Percentiles rank a stretch among this genome's conserved stretches.
Conservation (phyloP, 805 yeast species). For the Komagataella mondaviorum region DNA sequence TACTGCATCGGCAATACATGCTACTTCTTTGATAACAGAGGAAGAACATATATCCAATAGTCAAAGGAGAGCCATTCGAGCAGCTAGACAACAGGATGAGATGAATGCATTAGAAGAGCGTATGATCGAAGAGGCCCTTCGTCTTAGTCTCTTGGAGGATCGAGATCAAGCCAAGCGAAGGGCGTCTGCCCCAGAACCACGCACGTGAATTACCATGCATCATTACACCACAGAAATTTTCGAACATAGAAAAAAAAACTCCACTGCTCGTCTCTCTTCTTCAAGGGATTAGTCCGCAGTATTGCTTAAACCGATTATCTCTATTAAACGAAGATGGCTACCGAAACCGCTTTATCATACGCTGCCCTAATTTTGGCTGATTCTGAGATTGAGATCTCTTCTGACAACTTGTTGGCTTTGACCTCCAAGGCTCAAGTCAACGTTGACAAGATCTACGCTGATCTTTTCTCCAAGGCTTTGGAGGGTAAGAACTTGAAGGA, state of each 20-base stretch:
- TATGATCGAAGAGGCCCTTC: constrained; percentile 77
- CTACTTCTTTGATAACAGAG: constrained; percentile 57
- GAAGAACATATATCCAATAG: constrained; percentile 2
- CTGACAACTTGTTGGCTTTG: constrained; percentile 66
- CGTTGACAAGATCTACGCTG: constrained; percentile 72
- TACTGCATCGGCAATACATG: constrained; percentile 88
- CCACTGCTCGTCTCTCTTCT: neutral
- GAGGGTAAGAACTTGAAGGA: constrained; percentile 67
- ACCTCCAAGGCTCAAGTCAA: constrained; percentile 68
- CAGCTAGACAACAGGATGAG: constrained; percentile 12
- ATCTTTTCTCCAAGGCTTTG: constrained; percentile 70
- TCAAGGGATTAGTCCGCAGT: neutral
- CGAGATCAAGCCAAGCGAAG: constrained; percentile 22
- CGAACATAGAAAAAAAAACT: neutral
- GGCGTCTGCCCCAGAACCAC: neutral
- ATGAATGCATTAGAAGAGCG: constrained; percentile 44
- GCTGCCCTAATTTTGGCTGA: constrained; percentile 98
- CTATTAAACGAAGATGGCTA: constrained; percentile 40
- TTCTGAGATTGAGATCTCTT: constrained; percentile 85
- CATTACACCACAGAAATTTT: neutral
- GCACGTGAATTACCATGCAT: neutral
- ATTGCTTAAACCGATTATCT: neutral
- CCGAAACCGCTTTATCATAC: constrained; percentile 88
- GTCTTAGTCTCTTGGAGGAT: constrained; percentile 60
- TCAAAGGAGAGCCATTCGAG: neutral